Percentiles rank a stretch among this genome's conserved stretches.
phyloP scores from a whole-genome alignment of 768 basidiomycete genomes.

The Mycena haematopus region DNA sequence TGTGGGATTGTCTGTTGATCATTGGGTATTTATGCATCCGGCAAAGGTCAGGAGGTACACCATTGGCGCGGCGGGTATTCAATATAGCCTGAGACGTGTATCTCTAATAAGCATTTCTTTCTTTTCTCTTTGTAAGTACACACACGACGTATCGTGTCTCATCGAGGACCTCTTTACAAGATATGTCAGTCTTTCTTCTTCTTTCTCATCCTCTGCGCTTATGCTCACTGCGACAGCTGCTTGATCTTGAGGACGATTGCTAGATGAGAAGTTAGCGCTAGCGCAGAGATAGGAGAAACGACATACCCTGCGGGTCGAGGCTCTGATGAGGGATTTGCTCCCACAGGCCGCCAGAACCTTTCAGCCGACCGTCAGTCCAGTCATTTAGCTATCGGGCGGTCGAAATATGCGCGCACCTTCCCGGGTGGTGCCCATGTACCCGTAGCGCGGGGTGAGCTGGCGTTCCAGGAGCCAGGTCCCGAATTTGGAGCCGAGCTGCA shows the following conservation, averaged over 20 bases:
- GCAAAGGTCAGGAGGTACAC: constrained; percentile 9
- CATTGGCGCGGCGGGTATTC: neutral
- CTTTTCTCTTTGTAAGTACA: constrained; percentile 10
- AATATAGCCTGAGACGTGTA: neutral
- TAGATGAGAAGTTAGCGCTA: constrained; percentile 33
- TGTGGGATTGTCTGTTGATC: neutral
- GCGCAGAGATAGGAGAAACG: constrained; percentile 1
- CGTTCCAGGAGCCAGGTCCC: constrained; percentile 90
- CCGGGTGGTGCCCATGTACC: constrained; percentile 80
- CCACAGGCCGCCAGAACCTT: constrained; percentile 69
- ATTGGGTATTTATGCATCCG: neutral
- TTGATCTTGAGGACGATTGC: constrained; percentile 59
- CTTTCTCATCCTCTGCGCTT: neutral
- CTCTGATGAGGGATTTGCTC: constrained; percentile 87
- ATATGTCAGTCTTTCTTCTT: neutral
- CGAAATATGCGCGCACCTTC: constrained; percentile 53
- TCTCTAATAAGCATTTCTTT: neutral
- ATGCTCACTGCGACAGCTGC: constrained; percentile 47
- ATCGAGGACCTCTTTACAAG: constrained; percentile 11
- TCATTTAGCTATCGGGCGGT: neutral
- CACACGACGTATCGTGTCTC: constrained; percentile 20
- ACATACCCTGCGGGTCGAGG: constrained; percentile 78
- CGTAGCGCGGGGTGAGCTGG: constrained; percentile 78
- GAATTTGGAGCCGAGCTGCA: constrained; percentile 76
- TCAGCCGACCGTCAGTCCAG: constrained; percentile 42